phyloP scores from a whole-genome alignment of 164 flowering plant species.

The Stephania japonica region DNA sequence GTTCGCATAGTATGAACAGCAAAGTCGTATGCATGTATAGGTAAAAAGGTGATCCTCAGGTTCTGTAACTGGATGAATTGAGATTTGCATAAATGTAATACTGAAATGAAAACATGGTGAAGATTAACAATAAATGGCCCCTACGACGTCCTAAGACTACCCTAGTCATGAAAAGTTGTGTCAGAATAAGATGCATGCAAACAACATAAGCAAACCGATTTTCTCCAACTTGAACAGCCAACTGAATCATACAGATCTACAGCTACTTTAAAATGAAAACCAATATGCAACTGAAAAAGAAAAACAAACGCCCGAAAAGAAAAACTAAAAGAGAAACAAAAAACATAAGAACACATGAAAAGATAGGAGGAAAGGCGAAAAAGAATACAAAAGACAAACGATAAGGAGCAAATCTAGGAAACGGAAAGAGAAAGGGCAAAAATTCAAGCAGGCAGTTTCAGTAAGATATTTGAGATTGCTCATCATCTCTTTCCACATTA shows the following conservation, averaged over 20 bases:
- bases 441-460: background rate
- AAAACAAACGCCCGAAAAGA: background rate
- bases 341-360: background rate
- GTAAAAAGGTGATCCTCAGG: too few relatives aligned
- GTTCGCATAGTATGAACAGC: too few relatives aligned
- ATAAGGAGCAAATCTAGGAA: conserved; percentile 9
- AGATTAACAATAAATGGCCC: too few relatives aligned
- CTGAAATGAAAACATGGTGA: too few relatives aligned
- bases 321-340: background rate
- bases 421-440: background rate
- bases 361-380: background rate
- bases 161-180: too few relatives aligned
- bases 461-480: background rate
- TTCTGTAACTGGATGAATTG: too few relatives aligned
- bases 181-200: too few relatives aligned
- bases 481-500: background rate
- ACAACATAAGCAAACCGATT: too few relatives aligned
- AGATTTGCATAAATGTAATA: too few relatives aligned
- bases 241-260: background rate
- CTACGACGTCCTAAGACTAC: too few relatives aligned
- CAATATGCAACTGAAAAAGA: background rate
- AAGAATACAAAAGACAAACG: background rate
- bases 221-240: too few relatives aligned
- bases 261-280: background rate
- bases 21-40: too few relatives aligned